Conservation (phyloP, 306 rosid genomes). For the Inga leiocalycina region DNA sequence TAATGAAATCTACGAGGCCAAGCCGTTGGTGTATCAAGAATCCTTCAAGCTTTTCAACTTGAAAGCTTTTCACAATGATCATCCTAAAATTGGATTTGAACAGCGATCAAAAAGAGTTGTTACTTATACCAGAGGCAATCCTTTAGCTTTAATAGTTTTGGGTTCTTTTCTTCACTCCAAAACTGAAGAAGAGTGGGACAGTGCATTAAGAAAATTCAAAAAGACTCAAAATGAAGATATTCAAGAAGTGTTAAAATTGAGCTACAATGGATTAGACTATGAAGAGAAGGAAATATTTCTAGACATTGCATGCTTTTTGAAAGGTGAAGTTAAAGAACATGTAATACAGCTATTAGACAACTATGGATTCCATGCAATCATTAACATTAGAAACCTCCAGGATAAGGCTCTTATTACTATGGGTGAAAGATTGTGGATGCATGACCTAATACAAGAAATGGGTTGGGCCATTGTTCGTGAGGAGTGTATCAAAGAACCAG, state of each 20-base stretch:
- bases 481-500: conserved; percentile 5
- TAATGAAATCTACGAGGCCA: conserved; percentile 6
- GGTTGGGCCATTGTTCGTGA: neutral
- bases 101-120: neutral
- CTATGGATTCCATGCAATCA: neutral
- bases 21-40: conserved; percentile 1
- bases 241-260: neutral
- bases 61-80: conserved; percentile 29
- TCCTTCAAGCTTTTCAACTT: conserved; percentile 31
- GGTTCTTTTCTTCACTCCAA: neutral
- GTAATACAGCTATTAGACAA: conserved; percentile 16
- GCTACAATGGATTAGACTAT: neutral
- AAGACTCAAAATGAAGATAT: neutral
- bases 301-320: conserved; percentile 37
- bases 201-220: neutral
- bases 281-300: conserved; percentile 14
- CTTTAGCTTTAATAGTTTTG: conserved; percentile 20
- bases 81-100: neutral
- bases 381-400: neutral
- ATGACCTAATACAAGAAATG: conserved; percentile 29
- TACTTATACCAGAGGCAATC: neutral
- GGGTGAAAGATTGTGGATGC: conserved; percentile 24
- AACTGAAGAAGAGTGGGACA: neutral
- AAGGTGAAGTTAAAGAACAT: neutral
- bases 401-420: conserved; percentile 26